Conservation (phyloP, 441 rosid genomes). For the Gossypium schwendimanii region DNA sequence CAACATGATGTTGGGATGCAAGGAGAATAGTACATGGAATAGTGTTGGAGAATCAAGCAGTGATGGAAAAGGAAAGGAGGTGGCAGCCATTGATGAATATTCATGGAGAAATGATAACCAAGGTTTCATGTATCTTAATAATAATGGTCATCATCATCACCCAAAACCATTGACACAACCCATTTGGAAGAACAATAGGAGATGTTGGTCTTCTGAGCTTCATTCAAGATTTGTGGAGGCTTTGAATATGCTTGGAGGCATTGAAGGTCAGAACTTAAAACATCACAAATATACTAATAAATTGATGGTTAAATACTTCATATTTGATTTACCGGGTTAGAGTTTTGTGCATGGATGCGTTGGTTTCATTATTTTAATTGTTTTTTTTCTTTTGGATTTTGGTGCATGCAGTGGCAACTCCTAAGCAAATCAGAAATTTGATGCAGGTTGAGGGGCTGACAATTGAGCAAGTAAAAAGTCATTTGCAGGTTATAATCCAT, state of each 20-base stretch:
- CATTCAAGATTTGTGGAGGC: slow-evolving; percentile 21
- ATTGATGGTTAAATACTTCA: too few relatives aligned
- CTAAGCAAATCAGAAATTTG: slow-evolving; percentile 79
- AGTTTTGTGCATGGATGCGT: not conserved
- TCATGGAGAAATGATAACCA: not conserved
- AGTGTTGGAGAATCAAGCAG: not conserved
- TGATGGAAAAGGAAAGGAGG: not conserved
- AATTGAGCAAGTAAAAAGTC: slow-evolving; percentile 95
- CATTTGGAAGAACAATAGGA: slow-evolving; percentile 12
- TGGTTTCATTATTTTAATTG: not conserved
- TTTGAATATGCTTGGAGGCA: slow-evolving; percentile 20
- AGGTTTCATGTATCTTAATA: slow-evolving; percentile 2
- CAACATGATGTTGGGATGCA: not conserved
- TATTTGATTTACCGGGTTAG: not conserved
- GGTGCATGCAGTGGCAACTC: slow-evolving; percentile 62
- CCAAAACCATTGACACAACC: slow-evolving; percentile 10
- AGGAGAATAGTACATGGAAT: not conserved
- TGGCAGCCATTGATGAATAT: not conserved
- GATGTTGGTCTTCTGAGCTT: slow-evolving; percentile 24
- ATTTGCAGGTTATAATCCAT: slow-evolving; percentile 63
- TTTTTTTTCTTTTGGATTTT: not conserved
- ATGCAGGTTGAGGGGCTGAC: slow-evolving; percentile 93
- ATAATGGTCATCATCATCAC: not conserved
- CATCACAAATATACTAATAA: not conserved
- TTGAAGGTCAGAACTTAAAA: slow-evolving; percentile 15